A percentile compares a stretch with the other conserved stretches of the same genome.
These are phyloP conservation scores for Camelina hispida DNA, from an alignment of 345 rosid species.

Conservation along the genomic window DNA sequence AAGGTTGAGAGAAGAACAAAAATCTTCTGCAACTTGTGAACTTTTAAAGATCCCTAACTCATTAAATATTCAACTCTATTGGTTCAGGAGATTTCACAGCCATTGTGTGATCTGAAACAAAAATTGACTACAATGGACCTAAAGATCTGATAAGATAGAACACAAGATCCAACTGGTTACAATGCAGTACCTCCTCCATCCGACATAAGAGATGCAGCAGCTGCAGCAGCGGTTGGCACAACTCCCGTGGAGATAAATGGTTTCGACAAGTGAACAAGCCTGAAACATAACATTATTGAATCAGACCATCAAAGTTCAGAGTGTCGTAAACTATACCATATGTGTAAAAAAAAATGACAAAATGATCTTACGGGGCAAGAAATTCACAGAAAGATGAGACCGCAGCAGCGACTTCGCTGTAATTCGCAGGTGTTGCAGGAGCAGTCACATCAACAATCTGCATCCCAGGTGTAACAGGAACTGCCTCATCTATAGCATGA, in stretches of 20 bases:
- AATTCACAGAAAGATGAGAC: constrained; percentile 91
- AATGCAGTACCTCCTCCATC: constrained; percentile 93
- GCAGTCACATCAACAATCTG: constrained; percentile 97
- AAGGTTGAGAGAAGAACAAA: not conserved
- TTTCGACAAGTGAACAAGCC: constrained; percentile 93
- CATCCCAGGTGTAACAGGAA: constrained; percentile 95
- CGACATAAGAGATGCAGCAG: constrained; percentile 95
- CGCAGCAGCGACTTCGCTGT: constrained; percentile 76
- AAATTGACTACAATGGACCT: not conserved
- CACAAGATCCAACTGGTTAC: constrained; percentile 32
- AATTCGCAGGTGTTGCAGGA: constrained; percentile 86
- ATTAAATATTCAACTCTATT: constrained; percentile 9
- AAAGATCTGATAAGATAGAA: constrained; percentile 21
- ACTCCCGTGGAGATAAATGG: constrained; percentile 83
- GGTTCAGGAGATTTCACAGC: not conserved
- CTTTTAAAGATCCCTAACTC: not conserved
- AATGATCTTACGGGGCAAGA: constrained; percentile 82
- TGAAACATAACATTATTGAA: constrained; percentile 34
- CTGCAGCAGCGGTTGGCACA: constrained; percentile 96
- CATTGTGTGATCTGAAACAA: constrained; percentile 13
- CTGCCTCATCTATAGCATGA: constrained; percentile 89
- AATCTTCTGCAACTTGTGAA: not conserved
- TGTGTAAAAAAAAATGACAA: not conserved
- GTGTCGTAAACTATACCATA: too few relatives aligned
- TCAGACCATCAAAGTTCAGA: not conserved